phyloP scores from a whole-genome alignment of 2,329 filamentous ascomycete genomes.

The Pyrenochaeta sp. region DNA sequence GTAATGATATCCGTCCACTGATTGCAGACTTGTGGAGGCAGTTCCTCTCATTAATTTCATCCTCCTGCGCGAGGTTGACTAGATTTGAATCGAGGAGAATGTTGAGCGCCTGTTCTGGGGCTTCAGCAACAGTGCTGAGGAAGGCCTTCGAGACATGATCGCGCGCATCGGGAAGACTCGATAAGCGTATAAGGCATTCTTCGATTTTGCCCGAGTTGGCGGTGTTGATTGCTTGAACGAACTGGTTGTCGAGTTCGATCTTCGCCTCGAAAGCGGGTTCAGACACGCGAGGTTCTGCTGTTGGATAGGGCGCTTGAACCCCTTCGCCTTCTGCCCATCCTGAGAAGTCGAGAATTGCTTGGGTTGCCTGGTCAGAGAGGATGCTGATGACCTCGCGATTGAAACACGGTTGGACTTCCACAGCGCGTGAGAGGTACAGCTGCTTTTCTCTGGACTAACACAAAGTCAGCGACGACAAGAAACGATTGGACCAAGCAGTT shows the following conservation, averaged over 20 bases:
- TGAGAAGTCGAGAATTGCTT: constrained; percentile 91
- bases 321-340: constrained; percentile 98
- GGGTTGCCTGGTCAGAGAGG: constrained; percentile 94
- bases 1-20: constrained; percentile 81
- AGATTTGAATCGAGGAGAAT: constrained; percentile 80
- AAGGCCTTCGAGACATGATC: constrained; percentile 91
- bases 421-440: constrained; percentile 91
- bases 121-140: constrained; percentile 86
- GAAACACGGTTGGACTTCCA: constrained; percentile 98
- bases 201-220: constrained; percentile 79
- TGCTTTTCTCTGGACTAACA: constrained; percentile 90
- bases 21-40: constrained; percentile 97
- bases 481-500: constrained; percentile 28
- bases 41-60: constrained; percentile 97
- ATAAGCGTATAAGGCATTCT: constrained; percentile 80
- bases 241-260: constrained; percentile 85
- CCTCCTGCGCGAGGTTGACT: constrained; percentile 90
- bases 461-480: constrained; percentile 38
- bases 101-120: constrained; percentile 76
- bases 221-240: constrained; percentile 84
- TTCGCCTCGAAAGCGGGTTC: constrained; percentile 69
- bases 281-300: constrained; percentile 36
- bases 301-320: constrained; percentile 68
- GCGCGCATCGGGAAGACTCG: constrained; percentile 65
- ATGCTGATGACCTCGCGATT: constrained; percentile 97